Evolutionary conservation across 805 yeast genomes (phyloP).

Genomic region (Tetrapisispora arboricola): DNA sequence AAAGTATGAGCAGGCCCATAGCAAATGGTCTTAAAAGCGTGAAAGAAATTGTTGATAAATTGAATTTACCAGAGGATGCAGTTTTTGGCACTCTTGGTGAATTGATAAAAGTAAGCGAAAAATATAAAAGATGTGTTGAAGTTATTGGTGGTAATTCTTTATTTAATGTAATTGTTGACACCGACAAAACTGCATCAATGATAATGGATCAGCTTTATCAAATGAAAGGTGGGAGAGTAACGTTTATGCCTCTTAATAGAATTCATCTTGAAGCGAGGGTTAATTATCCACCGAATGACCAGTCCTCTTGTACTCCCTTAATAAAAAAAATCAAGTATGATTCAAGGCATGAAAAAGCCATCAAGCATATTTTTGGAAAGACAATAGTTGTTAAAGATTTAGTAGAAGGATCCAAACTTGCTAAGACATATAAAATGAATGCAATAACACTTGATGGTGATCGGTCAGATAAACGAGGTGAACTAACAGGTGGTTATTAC

Average conservation of each 20-base stretch:
- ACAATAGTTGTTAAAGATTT: slow-evolving; percentile 68
- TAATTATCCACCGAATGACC: slow-evolving; percentile 49
- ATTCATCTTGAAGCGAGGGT: slow-evolving; percentile 33
- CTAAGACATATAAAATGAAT: slow-evolving; percentile 49
- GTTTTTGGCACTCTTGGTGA: slow-evolving; percentile 86
- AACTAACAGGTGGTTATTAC: slow-evolving; percentile 78
- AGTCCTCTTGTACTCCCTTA: slow-evolving; percentile 52
- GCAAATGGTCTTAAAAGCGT: slow-evolving; percentile 64
- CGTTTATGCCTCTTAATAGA: slow-evolving; percentile 83
- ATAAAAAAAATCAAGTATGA: slow-evolving; percentile 62
- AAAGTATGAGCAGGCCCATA: slow-evolving; percentile 65
- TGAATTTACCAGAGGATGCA: slow-evolving; percentile 43
- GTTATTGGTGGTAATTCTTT: slow-evolving; percentile 80
- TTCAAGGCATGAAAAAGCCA: slow-evolving; percentile 49
- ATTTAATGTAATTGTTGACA: slow-evolving; percentile 84
- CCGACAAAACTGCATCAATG: slow-evolving; percentile 69
- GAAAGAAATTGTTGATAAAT: slow-evolving; percentile 45
- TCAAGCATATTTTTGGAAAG: slow-evolving; percentile 70
- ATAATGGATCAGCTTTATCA: slow-evolving; percentile 67
- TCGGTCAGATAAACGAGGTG: slow-evolving; percentile 73
- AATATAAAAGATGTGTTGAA: slow-evolving; percentile 78
- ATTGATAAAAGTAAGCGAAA: slow-evolving; percentile 67
- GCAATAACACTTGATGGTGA: slow-evolving; percentile 93
- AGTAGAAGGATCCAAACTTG: slow-evolving; percentile 55
- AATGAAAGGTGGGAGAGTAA: slow-evolving; percentile 70